phyloP scores from a whole-genome alignment of 1,284 basidiomycete species.

The Ustanciosporium gigantosporum region DNA sequence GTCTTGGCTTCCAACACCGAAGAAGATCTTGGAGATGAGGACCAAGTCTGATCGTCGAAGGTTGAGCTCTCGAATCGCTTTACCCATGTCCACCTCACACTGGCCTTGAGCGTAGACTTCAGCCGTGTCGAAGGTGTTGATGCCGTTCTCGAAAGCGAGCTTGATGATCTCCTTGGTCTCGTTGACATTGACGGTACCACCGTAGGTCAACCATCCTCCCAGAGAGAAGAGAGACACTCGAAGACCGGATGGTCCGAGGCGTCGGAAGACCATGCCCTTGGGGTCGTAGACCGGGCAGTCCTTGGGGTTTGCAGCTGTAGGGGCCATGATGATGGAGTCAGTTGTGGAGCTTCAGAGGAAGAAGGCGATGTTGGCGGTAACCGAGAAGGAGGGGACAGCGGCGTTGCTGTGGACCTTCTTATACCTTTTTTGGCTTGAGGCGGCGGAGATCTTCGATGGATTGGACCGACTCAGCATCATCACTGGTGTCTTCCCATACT shows the following conservation, averaged over 20 bases:
- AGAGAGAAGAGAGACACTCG: constrained; percentile 47
- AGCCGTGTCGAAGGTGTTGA: constrained; percentile 72
- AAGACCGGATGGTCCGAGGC: constrained; percentile 42
- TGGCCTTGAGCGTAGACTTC: constrained; percentile 74
- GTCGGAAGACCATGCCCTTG: constrained; percentile 53
- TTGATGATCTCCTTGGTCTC: constrained; percentile 41
- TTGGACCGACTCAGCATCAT: too few species aligned
- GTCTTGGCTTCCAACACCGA: constrained; percentile 59
- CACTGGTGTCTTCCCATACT: too few species aligned
- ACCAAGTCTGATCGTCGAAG: constrained; percentile 74
- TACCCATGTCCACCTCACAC: constrained; percentile 74
- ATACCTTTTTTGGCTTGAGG: too few species aligned
- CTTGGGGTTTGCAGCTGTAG: constrained; percentile 41
- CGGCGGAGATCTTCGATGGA: too few species aligned
- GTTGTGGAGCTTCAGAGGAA: too few species aligned
- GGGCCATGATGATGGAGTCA: constrained; percentile 23
- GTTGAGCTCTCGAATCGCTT: constrained; percentile 75
- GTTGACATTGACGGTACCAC: constrained; percentile 38
- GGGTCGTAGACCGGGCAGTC: constrained; percentile 47
- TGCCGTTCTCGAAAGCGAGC: constrained; percentile 63
- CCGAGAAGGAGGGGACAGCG: neutral
- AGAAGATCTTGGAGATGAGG: constrained; percentile 71
- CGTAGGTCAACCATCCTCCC: constrained; percentile 48
- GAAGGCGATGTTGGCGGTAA: neutral
- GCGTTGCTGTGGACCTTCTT: too few species aligned